These are phyloP conservation scores for Tilletia caries DNA, from an alignment of 1,284 basidiomycete species.

Conservation along the genomic window DNA sequence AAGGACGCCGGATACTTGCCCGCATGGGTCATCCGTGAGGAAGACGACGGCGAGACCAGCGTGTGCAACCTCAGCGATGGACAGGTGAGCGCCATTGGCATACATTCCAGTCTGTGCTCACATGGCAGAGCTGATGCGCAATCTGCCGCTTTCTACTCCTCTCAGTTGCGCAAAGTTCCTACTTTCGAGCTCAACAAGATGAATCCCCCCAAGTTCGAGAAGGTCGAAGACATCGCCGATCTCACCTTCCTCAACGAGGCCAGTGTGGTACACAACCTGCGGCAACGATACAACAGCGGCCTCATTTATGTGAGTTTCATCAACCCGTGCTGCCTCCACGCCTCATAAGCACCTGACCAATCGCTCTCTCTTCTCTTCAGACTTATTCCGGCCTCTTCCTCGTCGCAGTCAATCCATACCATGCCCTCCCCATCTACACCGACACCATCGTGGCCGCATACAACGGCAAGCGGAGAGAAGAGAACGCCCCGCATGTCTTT, in stretches of 20 bases:
- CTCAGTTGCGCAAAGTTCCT: slow-evolving; percentile 28
- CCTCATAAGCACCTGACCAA: too few relatives aligned
- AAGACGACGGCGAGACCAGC: slow-evolving; percentile 65
- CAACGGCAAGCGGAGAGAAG: slow-evolving; percentile 82
- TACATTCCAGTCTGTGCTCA: not conserved
- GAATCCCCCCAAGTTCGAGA: slow-evolving; percentile 97
- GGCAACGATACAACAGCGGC: slow-evolving; percentile 83
- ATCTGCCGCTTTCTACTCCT: not conserved
- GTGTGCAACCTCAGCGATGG: slow-evolving; percentile 63
- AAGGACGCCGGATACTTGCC: slow-evolving; percentile 81
- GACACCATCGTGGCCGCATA: slow-evolving; percentile 89
- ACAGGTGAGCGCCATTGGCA: slow-evolving; percentile 66
- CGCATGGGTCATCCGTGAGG: slow-evolving; percentile 81
- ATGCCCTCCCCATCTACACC: slow-evolving; percentile 85
- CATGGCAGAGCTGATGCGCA: not conserved
- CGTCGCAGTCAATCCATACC: slow-evolving; percentile 97
- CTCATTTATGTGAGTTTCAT: slow-evolving; percentile 80
- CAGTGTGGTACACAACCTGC: slow-evolving; percentile 93
- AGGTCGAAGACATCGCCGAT: slow-evolving; percentile 96
- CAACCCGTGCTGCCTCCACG: slow-evolving; percentile 15
- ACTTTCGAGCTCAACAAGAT: slow-evolving; percentile 51
- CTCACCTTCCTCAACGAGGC: slow-evolving; percentile 97
- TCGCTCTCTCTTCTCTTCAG: slow-evolving; percentile 57
- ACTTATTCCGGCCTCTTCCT: slow-evolving; percentile 95
- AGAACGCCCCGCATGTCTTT: slow-evolving; percentile 95